Evolutionary conservation across 352 stramenopile species (phyloP), one percentile per base, ranked within the genome.

Genomic region (Globisporangium cederbergense): DNA sequence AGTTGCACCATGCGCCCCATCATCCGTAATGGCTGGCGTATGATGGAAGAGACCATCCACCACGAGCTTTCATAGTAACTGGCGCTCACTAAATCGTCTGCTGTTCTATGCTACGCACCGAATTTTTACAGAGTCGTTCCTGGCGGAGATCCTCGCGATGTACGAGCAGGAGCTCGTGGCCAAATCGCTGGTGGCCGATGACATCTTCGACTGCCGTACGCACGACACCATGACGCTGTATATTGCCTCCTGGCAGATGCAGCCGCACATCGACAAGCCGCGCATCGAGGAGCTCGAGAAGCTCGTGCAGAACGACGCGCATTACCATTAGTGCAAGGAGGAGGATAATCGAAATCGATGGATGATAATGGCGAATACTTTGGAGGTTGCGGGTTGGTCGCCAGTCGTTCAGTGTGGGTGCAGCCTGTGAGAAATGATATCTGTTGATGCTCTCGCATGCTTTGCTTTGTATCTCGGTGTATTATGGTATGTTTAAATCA

Each of bases 191-290:
- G 86, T 95, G 49, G 80, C 76, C 32, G 71, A 69, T 36, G 85
- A 93, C 60, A 70, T 89, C 13, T 88, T 90, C 28, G 80, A 90
- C 45, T 92, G 80, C 63, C 55, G 62, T 7, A 82, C 81, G 22
- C 82, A 94, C 73, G 77, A 91, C 22, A 87, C 71, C 0, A 72
- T 90, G 61, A 90, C 77, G 9, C 18, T 95, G 1, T 95, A 95
- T 64, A 72, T 95, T 47, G 83, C 86, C 4, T 84, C 83, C 8
- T 93, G 86, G 86, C 84, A 95, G 69, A 95, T 95, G 86, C 86
- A 95, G 74, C 83, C 86, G 16, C 82, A 89, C 36, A 73, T 95
- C 38, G 74, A 91, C 62, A 74, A 75, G 8, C 56, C 64, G 42
- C 84, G 81, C 22, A 71, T 93, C 8, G 79, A 89, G 16, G 83